These are phyloP conservation scores for Zygoascus tannicola DNA, from an alignment of 805 yeast genomes.

Conservation along the genomic window DNA sequence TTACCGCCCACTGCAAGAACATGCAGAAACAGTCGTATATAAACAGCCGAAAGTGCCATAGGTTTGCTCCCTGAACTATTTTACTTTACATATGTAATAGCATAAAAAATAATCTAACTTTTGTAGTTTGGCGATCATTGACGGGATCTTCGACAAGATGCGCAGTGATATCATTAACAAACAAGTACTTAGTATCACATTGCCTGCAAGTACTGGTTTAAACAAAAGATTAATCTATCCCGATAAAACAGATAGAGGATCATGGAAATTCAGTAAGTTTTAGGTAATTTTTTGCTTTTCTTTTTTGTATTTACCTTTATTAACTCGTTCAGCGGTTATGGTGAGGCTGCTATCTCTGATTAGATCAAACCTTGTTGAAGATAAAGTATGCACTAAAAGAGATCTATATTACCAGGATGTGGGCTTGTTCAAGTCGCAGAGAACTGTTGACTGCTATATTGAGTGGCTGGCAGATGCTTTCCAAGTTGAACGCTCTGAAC, in stretches of 20 bases:
- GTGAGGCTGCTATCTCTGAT: slow-evolving; percentile 13
- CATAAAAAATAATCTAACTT: too few species aligned
- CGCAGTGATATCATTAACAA: not conserved
- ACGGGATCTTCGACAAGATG: not conserved
- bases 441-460: slow-evolving; percentile 33
- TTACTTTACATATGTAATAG: too few species aligned
- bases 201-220: not conserved
- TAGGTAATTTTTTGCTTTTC: not conserved
- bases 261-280: slow-evolving; percentile 5
- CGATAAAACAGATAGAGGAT: slow-evolving; percentile 3
- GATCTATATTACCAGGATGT: slow-evolving; percentile 55
- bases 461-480: slow-evolving; percentile 33
- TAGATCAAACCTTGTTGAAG: slow-evolving; percentile 11
- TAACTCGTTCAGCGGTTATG: not conserved
- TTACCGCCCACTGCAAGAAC: too few species aligned
- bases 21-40: too few species aligned
- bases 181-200: not conserved
- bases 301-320: not conserved
- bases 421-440: slow-evolving; percentile 39
- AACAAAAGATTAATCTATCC: not conserved
- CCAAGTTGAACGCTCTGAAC: slow-evolving; percentile 28
- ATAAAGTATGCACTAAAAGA: slow-evolving; percentile 34
- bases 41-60: too few species aligned
- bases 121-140: not conserved
- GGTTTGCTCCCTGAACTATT: too few species aligned